These are phyloP conservation scores for Pleurotus sapidus DNA, from an alignment of 768 basidiomycete genomes.

Conservation along the genomic window DNA sequence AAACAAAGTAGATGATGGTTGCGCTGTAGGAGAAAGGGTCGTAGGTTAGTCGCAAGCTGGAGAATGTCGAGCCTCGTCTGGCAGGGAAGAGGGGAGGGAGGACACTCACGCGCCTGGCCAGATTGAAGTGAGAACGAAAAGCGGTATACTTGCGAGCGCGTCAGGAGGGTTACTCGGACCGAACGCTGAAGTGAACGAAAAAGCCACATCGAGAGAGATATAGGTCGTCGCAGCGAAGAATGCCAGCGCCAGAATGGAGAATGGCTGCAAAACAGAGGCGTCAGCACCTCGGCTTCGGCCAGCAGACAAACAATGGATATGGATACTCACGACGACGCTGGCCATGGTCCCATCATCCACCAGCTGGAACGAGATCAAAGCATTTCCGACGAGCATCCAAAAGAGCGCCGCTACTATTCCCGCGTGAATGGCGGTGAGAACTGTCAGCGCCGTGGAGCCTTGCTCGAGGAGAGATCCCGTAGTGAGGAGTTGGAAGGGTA, in stretches of 20 bases:
- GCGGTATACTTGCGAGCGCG: slow-evolving; percentile 59
- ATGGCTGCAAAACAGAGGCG: slow-evolving; percentile 44
- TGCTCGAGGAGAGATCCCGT: slow-evolving; percentile 79
- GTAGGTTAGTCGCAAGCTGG: neutral
- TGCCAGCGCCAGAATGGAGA: slow-evolving; percentile 48
- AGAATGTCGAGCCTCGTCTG: neutral
- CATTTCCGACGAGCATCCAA: slow-evolving; percentile 77
- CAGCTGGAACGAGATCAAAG: slow-evolving; percentile 79
- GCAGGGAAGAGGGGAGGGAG: neutral
- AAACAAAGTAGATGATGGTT: slow-evolving; percentile 60
- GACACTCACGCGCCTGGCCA: slow-evolving; percentile 73
- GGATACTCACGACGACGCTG: slow-evolving; percentile 57
- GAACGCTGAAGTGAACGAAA: slow-evolving; percentile 61
- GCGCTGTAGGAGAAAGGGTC: slow-evolving; percentile 35
- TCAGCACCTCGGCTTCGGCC: neutral
- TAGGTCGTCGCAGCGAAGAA: slow-evolving; percentile 77
- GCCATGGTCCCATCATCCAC: slow-evolving; percentile 88
- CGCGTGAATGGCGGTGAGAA: slow-evolving; percentile 75
- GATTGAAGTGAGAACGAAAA: slow-evolving; percentile 79
- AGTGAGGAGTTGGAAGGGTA: slow-evolving; percentile 78
- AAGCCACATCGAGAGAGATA: slow-evolving; percentile 78
- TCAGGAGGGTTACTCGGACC: slow-evolving; percentile 57
- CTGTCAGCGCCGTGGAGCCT: slow-evolving; percentile 67
- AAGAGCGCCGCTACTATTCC: slow-evolving; percentile 75
- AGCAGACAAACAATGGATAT: slow-evolving; percentile 1